Conservation (phyloP, 495 filamentous ascomycete species). For the Neurospora sp. region DNA sequence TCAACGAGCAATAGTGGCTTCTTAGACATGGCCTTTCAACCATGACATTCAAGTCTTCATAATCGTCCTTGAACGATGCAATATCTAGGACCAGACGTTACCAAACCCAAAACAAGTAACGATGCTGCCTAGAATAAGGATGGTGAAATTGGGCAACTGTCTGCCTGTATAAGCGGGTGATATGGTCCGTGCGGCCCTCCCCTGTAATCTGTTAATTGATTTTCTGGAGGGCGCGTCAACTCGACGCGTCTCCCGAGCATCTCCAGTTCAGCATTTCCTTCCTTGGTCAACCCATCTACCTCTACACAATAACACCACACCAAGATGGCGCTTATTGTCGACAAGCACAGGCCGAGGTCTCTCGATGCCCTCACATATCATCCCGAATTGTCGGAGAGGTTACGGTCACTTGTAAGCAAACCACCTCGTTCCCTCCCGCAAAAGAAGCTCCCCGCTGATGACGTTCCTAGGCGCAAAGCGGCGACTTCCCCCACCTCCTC, state of each 20-base stretch:
- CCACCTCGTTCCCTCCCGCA: not conserved
- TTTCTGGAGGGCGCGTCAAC: conserved; percentile 4
- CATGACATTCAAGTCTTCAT: not conserved
- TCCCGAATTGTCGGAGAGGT: conserved; percentile 72
- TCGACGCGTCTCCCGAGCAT: conserved; percentile 12
- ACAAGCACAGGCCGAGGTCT: conserved; percentile 85
- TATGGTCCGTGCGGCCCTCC: conserved; percentile 10
- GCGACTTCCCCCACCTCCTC: conserved; percentile 93
- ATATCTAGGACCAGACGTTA: not conserved
- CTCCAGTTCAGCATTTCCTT: not conserved
- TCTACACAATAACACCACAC: not conserved
- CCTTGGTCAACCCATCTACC: not conserved
- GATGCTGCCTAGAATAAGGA: not conserved
- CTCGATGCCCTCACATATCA: conserved; percentile 86
- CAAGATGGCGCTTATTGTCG: conserved; percentile 66
- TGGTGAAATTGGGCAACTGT: not conserved
- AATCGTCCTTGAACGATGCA: not conserved
- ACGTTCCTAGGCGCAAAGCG: conserved; percentile 69
- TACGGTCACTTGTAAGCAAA: conserved; percentile 71
- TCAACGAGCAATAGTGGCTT: not conserved
- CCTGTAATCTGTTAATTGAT: conserved; percentile 6
- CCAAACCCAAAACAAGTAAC: not conserved
- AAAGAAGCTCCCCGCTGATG: not conserved
- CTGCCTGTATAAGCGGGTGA: not conserved
- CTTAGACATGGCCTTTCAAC: not conserved